Conservation (phyloP, 2,329 filamentous ascomycete species). For the Fusarium sp. region DNA sequence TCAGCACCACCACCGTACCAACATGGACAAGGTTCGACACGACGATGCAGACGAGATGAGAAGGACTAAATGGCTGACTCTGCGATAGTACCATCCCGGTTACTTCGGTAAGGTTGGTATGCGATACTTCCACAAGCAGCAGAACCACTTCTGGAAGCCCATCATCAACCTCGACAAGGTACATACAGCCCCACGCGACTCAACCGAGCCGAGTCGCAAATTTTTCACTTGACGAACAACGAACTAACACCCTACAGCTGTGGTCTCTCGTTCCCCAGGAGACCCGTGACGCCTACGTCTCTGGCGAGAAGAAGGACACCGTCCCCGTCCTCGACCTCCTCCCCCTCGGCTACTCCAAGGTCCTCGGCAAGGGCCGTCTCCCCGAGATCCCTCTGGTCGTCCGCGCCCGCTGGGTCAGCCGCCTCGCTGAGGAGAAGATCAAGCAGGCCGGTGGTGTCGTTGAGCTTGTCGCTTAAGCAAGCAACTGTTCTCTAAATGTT, state of each 20-base stretch:
- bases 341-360: conserved; percentile 96
- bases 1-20: conserved; percentile 83
- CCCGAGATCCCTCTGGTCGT: conserved; percentile 95
- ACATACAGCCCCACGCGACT: conserved; percentile 47
- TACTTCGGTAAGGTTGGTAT: conserved; percentile 99
- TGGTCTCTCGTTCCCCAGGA: conserved; percentile 95
- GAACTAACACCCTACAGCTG: conserved; percentile 70
- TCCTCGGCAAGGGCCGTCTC: conserved; percentile 97
- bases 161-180: conserved; percentile 99
- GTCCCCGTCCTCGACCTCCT: conserved; percentile 98
- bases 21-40: conserved; percentile 82
- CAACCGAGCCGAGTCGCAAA: neutral
- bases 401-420: conserved; percentile 93
- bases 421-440: conserved; percentile 98
- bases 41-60: conserved; percentile 54
- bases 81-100: conserved; percentile 88
- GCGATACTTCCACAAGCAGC: conserved; percentile 96
- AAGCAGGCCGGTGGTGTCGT: conserved; percentile 96
- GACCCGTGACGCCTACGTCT: conserved; percentile 92
- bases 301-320: conserved; percentile 84
- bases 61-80: conserved; percentile 48
- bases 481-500: conserved; percentile 33
- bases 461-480: conserved; percentile 86
- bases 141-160: conserved; percentile 98
- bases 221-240: neutral